phyloP scores from a whole-genome alignment of 2,329 filamentous ascomycete genomes.

The Delphinella strobiligena region DNA sequence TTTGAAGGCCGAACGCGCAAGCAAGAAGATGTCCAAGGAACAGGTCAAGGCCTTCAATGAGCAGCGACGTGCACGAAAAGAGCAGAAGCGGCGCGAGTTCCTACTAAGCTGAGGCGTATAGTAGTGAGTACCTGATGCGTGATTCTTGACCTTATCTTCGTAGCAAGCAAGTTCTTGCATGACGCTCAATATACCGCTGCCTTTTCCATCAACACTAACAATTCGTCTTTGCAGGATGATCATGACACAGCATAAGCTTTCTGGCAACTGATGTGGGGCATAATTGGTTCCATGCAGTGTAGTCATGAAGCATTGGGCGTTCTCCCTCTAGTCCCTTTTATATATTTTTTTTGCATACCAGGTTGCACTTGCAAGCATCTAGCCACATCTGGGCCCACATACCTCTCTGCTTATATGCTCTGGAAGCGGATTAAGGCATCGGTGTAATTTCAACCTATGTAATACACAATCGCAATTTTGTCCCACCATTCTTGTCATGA shows the following conservation, averaged over 20 bases:
- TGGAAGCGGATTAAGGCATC: too few relatives aligned
- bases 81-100: conserved; percentile 90
- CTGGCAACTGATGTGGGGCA: neutral
- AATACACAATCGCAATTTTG: too few relatives aligned
- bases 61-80: conserved; percentile 78
- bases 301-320: too few relatives aligned
- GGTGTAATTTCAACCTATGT: too few relatives aligned
- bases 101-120: conserved; percentile 56
- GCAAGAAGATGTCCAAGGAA: conserved; percentile 71
- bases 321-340: too few relatives aligned
- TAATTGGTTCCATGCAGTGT: too few relatives aligned
- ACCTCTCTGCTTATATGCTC: too few relatives aligned
- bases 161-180: neutral
- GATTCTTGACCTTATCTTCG: neutral
- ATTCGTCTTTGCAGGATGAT: conserved; percentile 3
- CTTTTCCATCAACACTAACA: conserved; percentile 9
- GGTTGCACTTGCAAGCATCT: too few relatives aligned
- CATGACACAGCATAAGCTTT: too few relatives aligned
- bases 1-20: conserved; percentile 77
- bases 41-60: conserved; percentile 88
- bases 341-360: too few relatives aligned
- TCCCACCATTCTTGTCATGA: too few relatives aligned
- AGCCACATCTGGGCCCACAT: too few relatives aligned
- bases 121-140: conserved; percentile 8
- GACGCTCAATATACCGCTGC: neutral